Percentiles rank a stretch among this genome's conserved stretches.
phyloP scores from a whole-genome alignment of 495 filamentous ascomycete genomes.

The Penicillium chermesinum region DNA sequence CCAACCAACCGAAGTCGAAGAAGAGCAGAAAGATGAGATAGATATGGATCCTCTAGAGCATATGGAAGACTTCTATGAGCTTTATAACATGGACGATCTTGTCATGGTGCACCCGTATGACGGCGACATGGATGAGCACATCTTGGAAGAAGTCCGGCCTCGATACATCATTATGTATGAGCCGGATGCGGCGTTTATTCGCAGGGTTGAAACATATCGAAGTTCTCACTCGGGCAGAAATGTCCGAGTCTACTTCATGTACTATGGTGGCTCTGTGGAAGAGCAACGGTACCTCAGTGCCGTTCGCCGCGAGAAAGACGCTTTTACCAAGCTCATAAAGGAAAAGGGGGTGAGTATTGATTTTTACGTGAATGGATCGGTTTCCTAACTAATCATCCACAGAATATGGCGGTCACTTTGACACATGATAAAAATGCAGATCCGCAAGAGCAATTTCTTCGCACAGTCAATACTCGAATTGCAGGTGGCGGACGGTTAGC shows the following conservation, averaged over 20 bases:
- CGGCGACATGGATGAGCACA: constrained; percentile 92
- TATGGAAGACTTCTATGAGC: constrained; percentile 85
- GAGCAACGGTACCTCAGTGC: constrained; percentile 90
- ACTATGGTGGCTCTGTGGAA: constrained; percentile 90
- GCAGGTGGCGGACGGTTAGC: constrained; percentile 85
- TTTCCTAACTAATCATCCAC: not conserved
- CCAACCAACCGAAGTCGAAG: constrained; percentile 59
- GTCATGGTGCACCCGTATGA: constrained; percentile 89
- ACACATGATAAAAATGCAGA: constrained; percentile 67
- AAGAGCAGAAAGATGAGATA: constrained; percentile 65
- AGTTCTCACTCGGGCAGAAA: constrained; percentile 87
- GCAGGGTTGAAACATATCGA: constrained; percentile 90
- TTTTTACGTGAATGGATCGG: not conserved
- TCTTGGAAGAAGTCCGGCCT: constrained; percentile 88
- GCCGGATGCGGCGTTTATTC: constrained; percentile 91
- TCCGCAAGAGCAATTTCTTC: constrained; percentile 86
- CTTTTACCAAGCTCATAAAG: constrained; percentile 87
- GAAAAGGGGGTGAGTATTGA: constrained; percentile 63
- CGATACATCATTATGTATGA: constrained; percentile 99
- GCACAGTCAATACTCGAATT: constrained; percentile 94
- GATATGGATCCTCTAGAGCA: constrained; percentile 79
- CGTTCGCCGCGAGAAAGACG: constrained; percentile 88
- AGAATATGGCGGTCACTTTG: constrained; percentile 84
- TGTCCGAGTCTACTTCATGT: constrained; percentile 91
- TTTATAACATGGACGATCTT: constrained; percentile 88